Percentiles rank a stretch among this genome's conserved stretches.
These are phyloP conservation scores for Sideroxylon spinosum DNA, from an alignment of 179 eudicot genomes.

Conservation along the genomic window DNA sequence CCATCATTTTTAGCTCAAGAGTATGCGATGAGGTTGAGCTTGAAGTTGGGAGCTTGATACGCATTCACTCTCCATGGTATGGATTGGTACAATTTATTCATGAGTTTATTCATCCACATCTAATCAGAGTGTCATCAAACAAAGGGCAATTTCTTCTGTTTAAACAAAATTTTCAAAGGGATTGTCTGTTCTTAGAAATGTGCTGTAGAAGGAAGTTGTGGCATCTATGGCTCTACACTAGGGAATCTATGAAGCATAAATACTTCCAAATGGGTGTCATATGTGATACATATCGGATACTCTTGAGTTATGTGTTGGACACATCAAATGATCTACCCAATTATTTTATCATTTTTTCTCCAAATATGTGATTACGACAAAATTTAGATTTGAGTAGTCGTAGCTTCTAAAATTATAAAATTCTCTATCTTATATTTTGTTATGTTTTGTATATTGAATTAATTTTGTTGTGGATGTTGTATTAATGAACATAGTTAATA, in stretches of 20 bases:
- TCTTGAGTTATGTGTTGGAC: no score
- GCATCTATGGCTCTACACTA: background rate
- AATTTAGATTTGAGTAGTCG: no score
- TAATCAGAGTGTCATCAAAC: background rate
- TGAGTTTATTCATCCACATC: background rate
- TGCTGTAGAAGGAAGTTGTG: background rate
- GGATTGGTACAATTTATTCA: conserved; percentile 10
- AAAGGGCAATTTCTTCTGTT: background rate
- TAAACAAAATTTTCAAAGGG: background rate
- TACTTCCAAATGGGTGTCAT: no score
- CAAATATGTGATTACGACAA: no score
- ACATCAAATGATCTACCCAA: no score
- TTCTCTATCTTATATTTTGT: no score
- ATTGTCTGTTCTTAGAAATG: background rate
- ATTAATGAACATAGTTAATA: no score
- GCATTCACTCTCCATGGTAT: conserved; percentile 80
- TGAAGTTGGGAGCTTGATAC: conserved; percentile 59
- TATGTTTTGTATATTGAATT: no score
- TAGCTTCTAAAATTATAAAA: no score
- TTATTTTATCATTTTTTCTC: no score
- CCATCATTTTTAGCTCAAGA: conserved; percentile 65
- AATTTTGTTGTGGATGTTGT: no score
- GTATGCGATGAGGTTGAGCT: conserved; percentile 68
- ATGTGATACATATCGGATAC: no score
- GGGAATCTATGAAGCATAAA: background rate